Evolutionary conservation across 2,329 filamentous ascomycete genomes (phyloP).

Genomic region (Periconia sp.): DNA sequence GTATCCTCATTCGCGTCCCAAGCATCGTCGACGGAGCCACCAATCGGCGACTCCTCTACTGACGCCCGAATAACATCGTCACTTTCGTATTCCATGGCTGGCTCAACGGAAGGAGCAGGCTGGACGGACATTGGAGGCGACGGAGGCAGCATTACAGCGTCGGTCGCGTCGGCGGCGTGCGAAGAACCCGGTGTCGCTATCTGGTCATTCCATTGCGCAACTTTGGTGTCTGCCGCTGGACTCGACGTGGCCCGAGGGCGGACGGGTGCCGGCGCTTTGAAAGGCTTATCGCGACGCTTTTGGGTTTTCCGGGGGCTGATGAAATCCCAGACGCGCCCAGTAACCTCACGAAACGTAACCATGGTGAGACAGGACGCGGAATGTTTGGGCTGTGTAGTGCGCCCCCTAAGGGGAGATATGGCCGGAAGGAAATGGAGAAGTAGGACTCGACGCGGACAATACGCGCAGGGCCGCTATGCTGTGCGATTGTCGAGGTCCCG

Average conservation of each 20-base stretch:
- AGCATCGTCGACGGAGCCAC: constrained; percentile 15
- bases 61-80: constrained; percentile 30
- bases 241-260: constrained; percentile 4
- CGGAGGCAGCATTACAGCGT: constrained; percentile 29
- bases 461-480: background rate
- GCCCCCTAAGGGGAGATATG: background rate
- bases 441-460: background rate
- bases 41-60: constrained; percentile 3
- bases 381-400: background rate
- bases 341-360: constrained; percentile 35
- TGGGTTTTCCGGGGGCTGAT: constrained; percentile 47
- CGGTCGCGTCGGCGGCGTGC: constrained; percentile 21
- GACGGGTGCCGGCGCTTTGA: constrained; percentile 36
- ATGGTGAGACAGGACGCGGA: constrained; percentile 14
- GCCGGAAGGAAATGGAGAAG: background rate
- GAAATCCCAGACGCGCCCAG: constrained; percentile 45
- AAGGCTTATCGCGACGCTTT: constrained; percentile 38
- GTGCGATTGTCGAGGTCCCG: background rate
- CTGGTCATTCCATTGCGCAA: constrained; percentile 21
- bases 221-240: constrained; percentile 19
- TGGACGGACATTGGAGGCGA: constrained; percentile 30
- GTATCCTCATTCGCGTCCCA: constrained; percentile 42
- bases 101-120: constrained; percentile 8
- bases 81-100: constrained; percentile 31
- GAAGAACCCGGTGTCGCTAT: constrained; percentile 22